Evolutionary conservation across 352 stramenopile genomes (phyloP).

Genomic region (Globisporangium cylindrosporum): DNA sequence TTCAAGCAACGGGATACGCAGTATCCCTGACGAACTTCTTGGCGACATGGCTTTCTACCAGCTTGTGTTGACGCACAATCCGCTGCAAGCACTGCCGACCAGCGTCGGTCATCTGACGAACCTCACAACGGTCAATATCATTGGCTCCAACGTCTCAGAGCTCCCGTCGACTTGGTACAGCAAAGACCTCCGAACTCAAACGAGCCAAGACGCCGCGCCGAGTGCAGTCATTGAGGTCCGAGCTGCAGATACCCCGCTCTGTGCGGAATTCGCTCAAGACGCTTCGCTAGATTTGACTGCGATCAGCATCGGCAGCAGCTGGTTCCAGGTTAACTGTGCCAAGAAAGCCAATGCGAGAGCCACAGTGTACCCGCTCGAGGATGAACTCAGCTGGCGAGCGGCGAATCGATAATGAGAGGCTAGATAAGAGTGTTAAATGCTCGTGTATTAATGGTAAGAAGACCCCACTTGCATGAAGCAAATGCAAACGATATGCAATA

Average conservation of each 20-base stretch:
- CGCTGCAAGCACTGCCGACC: constrained; percentile 4
- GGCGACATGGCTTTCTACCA: neutral
- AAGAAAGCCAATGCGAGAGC: neutral
- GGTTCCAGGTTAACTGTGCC: constrained; percentile 13
- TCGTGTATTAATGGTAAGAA: neutral
- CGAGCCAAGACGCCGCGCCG: neutral
- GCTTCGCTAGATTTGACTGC: neutral
- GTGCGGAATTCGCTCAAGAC: neutral
- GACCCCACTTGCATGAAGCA: neutral
- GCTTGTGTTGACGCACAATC: constrained; percentile 10
- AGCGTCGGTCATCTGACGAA: neutral
- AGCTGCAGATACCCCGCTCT: constrained; percentile 9
- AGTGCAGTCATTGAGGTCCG: neutral
- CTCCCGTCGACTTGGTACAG: constrained; percentile 1
- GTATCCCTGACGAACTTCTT: constrained; percentile 4
- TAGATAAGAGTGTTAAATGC: neutral
- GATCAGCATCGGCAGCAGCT: neutral
- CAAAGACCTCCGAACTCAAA: neutral
- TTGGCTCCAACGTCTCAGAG: constrained; percentile 1
- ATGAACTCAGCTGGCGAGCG: constrained; percentile 5
- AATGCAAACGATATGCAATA: constrained; percentile 3
- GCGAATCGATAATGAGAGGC: neutral
- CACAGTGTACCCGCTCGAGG: constrained; percentile 4
- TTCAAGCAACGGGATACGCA: constrained; percentile 6
- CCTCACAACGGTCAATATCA: constrained; percentile 7